phyloP scores from a whole-genome alignment of 2,329 filamentous ascomycete species.

The Ophiocordyceps camponoti-saundersi region DNA sequence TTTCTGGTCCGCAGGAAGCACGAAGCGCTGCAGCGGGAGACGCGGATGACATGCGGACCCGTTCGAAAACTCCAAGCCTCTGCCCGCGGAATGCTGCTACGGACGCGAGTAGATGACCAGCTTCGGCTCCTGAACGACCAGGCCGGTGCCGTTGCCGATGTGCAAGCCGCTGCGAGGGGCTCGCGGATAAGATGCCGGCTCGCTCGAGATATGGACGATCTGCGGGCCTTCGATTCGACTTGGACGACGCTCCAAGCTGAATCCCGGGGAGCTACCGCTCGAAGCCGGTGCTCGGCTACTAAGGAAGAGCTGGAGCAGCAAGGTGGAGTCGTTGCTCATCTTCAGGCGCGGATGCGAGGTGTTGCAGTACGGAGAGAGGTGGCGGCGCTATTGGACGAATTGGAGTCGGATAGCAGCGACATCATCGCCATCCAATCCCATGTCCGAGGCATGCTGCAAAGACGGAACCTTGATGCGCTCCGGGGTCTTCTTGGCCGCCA shows the following conservation, averaged over 20 bases:
- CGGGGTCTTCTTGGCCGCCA: slow-evolving; percentile 40
- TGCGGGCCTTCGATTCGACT: slow-evolving; percentile 29
- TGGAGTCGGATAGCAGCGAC: slow-evolving; percentile 27
- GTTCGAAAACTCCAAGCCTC: slow-evolving; percentile 47
- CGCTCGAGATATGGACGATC: slow-evolving; percentile 28
- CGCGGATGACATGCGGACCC: slow-evolving; percentile 29
- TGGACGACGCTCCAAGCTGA: slow-evolving; percentile 28
- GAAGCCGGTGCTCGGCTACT: slow-evolving; percentile 24
- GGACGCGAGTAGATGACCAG: slow-evolving; percentile 37
- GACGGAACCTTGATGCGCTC: slow-evolving; percentile 30
- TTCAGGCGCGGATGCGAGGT: slow-evolving; percentile 37
- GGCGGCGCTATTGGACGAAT: slow-evolving; percentile 25
- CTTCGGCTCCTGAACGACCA: slow-evolving; percentile 33
- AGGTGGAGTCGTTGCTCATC: slow-evolving; percentile 20
- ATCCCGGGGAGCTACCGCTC: slow-evolving; percentile 29
- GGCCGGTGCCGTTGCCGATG: slow-evolving; percentile 28
- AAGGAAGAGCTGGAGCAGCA: slow-evolving; percentile 31
- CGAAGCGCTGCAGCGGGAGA: slow-evolving; percentile 36
- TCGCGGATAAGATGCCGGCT: slow-evolving; percentile 39
- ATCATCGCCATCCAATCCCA: slow-evolving; percentile 38
- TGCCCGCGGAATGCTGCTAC: slow-evolving; percentile 47
- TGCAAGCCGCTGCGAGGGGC: slow-evolving; percentile 53
- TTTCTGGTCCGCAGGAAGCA: slow-evolving; percentile 45
- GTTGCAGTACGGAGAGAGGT: slow-evolving; percentile 35
- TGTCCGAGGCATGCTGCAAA: slow-evolving; percentile 43